These are phyloP conservation scores for Blastocystis sp. DNA, from an alignment of 352 stramenopile genomes.

Conservation along the genomic window DNA sequence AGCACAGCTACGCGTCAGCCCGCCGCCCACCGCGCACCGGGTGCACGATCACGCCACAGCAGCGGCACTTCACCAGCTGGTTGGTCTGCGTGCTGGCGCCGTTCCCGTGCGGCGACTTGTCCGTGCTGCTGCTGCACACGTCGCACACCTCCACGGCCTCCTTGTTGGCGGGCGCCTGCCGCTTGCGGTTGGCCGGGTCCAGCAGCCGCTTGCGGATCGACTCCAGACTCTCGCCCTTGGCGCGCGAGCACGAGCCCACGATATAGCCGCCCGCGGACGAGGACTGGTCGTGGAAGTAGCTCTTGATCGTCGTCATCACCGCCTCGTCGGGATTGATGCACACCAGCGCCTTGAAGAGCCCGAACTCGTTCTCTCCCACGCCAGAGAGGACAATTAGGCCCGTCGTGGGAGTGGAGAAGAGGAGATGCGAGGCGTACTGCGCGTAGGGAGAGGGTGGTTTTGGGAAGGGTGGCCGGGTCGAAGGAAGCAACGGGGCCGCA, in stretches of 20 bases:
- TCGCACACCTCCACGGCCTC: constrained; percentile 54
- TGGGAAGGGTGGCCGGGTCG: constrained; percentile 21
- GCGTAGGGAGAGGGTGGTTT: constrained; percentile 7
- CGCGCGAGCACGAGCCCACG: not conserved
- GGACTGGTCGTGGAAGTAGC: constrained; percentile 40
- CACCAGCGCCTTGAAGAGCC: constrained; percentile 48
- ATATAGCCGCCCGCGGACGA: not conserved
- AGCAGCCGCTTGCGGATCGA: constrained; percentile 36
- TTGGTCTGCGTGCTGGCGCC: not conserved
- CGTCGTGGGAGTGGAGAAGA: not conserved
- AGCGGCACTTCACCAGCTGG: constrained; percentile 16
- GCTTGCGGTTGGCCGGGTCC: constrained; percentile 20
- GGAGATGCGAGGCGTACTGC: constrained; percentile 27
- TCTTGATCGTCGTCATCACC: constrained; percentile 46
- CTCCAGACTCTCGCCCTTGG: constrained; percentile 36
- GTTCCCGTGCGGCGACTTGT: not conserved
- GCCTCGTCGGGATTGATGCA: constrained; percentile 45
- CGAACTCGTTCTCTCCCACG: constrained; percentile 64
- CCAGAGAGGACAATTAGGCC: constrained; percentile 28
- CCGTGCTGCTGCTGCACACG: constrained; percentile 24
- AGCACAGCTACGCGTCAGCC: constrained; percentile 31
- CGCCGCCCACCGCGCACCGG: not conserved
- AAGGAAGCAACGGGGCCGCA: constrained; percentile 1
- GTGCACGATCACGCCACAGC: constrained; percentile 40
- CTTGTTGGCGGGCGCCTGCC: not conserved